Evolutionary conservation across 2,329 filamentous ascomycete species (phyloP).

Genomic region (Trichophyton verrucosum): DNA sequence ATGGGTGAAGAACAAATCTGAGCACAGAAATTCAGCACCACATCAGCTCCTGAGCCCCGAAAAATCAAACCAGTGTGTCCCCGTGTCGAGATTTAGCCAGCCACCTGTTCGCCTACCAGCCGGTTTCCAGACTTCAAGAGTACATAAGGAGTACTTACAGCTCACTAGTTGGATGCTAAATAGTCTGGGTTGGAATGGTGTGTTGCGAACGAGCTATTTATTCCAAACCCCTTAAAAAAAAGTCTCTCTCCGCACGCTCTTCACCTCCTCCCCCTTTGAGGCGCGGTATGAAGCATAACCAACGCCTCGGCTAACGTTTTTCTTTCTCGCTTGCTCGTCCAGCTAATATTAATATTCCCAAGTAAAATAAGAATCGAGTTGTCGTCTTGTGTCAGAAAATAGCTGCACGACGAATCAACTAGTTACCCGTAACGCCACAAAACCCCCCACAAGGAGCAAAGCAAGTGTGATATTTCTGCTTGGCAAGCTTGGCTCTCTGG

Average conservation of each 20-base stretch:
- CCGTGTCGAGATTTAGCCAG: background rate
- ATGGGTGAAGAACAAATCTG: background rate
- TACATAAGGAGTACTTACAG: background rate
- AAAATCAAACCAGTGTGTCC: background rate
- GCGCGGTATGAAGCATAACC: background rate
- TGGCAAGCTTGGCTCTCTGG: background rate
- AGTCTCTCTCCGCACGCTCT: background rate
- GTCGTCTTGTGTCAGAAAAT: background rate
- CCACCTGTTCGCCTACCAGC: background rate
- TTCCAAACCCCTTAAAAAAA: background rate
- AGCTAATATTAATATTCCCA: background rate
- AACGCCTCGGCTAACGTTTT: background rate
- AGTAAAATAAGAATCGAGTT: constrained; percentile 2
- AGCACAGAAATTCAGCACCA: background rate
- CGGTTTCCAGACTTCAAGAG: background rate
- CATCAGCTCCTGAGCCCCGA: background rate
- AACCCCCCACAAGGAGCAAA: background rate
- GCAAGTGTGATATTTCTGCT: background rate
- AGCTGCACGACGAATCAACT: background rate
- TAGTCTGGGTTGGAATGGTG: background rate
- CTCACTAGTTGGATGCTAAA: background rate
- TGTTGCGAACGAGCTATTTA: background rate
- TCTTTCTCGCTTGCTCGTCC: background rate
- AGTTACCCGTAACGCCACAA: background rate
- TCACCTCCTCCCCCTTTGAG: too few relatives aligned